Percentiles rank a stretch among this genome's conserved stretches.
phyloP scores from a whole-genome alignment of 2,329 filamentous ascomycete genomes.

The Thyridium curvatum region DNA sequence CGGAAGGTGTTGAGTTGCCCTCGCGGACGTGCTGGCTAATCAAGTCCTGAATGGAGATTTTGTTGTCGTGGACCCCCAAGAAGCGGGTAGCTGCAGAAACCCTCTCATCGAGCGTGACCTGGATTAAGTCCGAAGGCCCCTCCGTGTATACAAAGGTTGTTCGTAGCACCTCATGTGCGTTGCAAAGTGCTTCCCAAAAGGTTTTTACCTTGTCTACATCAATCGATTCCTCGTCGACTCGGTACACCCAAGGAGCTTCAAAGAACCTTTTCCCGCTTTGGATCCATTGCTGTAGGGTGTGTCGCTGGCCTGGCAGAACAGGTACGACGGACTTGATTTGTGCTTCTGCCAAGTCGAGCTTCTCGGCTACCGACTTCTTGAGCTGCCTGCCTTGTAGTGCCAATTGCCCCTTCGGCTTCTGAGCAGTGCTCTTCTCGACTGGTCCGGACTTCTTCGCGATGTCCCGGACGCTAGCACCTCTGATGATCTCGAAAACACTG shows the following conservation, averaged over 20 bases:
- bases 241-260: conserved; percentile 17
- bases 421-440: not conserved
- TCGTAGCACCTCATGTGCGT: not conserved
- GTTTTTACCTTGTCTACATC: conserved; percentile 2
- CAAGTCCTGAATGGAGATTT: too few relatives aligned
- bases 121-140: too few relatives aligned
- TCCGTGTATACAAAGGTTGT: too few relatives aligned
- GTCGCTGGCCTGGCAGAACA: conserved; percentile 12
- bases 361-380: too few relatives aligned
- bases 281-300: conserved; percentile 13
- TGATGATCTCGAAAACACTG: conserved; percentile 15
- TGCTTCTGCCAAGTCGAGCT: not conserved
- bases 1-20: conserved; percentile 7
- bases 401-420: too few relatives aligned
- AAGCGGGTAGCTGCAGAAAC: too few relatives aligned
- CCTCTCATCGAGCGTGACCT: too few relatives aligned
- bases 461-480: conserved; percentile 10
- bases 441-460: conserved; percentile 4
- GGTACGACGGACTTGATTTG: conserved; percentile 10
- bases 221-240: conserved; percentile 7
- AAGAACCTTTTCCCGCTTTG: conserved; percentile 16
- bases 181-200: conserved; percentile 7
- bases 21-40: conserved; percentile 4
- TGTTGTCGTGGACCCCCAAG: too few relatives aligned
- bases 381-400: too few relatives aligned